phyloP scores from a whole-genome alignment of 75 land plant species.

The Sequoiadendron giganteum region DNA sequence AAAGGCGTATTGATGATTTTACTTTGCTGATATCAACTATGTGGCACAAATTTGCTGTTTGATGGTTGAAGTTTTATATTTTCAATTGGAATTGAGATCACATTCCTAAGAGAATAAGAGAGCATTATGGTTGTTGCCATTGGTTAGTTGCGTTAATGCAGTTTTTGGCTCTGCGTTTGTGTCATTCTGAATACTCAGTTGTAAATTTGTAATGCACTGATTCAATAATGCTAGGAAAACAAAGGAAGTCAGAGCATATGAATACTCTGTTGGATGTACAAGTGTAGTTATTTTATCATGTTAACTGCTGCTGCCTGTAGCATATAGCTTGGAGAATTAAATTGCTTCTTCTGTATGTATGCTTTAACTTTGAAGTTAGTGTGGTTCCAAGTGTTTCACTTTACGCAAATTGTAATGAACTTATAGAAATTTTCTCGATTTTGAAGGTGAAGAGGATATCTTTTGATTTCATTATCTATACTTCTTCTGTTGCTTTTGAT shows the following conservation, averaged over 20 bases:
- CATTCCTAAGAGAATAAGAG: neutral
- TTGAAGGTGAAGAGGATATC: neutral
- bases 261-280: neutral
- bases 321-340: neutral
- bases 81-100: neutral
- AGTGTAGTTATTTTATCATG: neutral
- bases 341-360: neutral
- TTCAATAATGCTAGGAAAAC: neutral
- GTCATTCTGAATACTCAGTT: neutral
- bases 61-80: neutral
- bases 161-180: neutral
- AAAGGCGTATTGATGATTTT: neutral
- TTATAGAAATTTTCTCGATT: neutral
- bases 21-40: neutral
- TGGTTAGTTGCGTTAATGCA: neutral
- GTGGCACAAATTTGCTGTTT: neutral
- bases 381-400: neutral
- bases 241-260: neutral
- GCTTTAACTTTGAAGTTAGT: neutral
- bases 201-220: neutral
- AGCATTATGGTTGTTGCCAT: neutral
- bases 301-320: neutral
- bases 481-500: neutral
- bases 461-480: neutral
- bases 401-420: neutral